Evolutionary conservation across 805 yeast species (phyloP).

Genomic region (Candida dajiaensis): DNA sequence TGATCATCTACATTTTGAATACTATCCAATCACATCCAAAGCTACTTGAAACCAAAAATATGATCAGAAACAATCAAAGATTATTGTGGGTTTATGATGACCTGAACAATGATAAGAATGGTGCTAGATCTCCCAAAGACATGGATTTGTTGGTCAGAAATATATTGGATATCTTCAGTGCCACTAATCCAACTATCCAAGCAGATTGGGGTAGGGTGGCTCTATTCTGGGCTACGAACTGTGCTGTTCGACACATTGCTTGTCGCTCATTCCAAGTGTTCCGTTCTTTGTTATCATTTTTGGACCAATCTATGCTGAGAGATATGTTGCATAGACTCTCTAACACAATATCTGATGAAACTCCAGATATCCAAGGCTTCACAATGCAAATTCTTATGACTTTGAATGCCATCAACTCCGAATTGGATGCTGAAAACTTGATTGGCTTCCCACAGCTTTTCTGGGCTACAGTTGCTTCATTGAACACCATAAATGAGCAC

Average conservation of each 20-base stretch:
- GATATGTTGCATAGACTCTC: conserved; percentile 93
- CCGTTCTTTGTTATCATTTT: conserved; percentile 70
- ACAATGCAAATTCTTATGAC: conserved; percentile 98
- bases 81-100: conserved; percentile 84
- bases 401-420: conserved; percentile 84
- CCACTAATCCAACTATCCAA: conserved; percentile 47
- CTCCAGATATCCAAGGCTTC: conserved; percentile 89
- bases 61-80: conserved; percentile 45
- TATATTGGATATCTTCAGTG: conserved; percentile 50
- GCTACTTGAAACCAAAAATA: conserved; percentile 49
- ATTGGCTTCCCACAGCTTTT: conserved; percentile 89
- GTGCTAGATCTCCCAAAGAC: conserved; percentile 77
- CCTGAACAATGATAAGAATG: conserved; percentile 64
- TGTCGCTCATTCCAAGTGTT: conserved; percentile 94
- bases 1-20: conserved; percentile 66
- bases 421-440: conserved; percentile 68
- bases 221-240: conserved; percentile 91
- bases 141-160: conserved; percentile 74
- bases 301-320: conserved; percentile 83
- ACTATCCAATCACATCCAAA: conserved; percentile 47
- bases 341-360: conserved; percentile 86
- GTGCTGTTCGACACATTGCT: conserved; percentile 95
- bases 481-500: conserved; percentile 85
- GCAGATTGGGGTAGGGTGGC: conserved; percentile 83
- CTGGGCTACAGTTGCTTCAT: conserved; percentile 92